Conservation (phyloP, 768 basidiomycete species). For the Trichaptum fuscoviolaceum region DNA sequence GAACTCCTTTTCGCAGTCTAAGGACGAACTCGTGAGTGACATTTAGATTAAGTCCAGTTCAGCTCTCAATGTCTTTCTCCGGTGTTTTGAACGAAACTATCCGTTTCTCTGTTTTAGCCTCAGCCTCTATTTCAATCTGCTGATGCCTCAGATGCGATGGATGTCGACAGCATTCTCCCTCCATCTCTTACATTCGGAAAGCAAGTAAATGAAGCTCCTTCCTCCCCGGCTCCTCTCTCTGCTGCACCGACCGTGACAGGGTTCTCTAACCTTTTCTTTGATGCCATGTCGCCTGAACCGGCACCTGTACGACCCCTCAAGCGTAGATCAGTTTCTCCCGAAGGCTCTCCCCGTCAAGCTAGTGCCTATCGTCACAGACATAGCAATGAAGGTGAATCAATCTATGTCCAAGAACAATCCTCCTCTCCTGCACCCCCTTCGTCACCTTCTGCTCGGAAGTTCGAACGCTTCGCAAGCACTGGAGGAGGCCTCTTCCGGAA, state of each 20-base stretch:
- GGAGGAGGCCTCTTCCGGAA: conserved; percentile 25
- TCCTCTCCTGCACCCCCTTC: conserved; percentile 45
- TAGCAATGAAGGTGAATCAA: conserved; percentile 32
- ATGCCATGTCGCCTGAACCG: conserved; percentile 41
- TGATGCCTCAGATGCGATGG: conserved; percentile 50
- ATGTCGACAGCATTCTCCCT: conserved; percentile 51
- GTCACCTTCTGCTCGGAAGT: conserved; percentile 43
- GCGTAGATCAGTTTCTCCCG: conserved; percentile 28
- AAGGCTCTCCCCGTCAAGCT: conserved; percentile 8
- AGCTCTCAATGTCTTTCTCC: not conserved
- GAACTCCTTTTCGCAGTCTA: conserved; percentile 21
- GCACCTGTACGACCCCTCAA: conserved; percentile 21
- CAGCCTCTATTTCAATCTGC: not conserved
- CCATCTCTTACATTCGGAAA: conserved; percentile 33
- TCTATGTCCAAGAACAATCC: conserved; percentile 38
- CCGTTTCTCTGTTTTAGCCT: not conserved
- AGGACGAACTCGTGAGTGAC: conserved; percentile 14
- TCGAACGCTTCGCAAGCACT: conserved; percentile 35
- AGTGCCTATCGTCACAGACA: conserved; percentile 12
- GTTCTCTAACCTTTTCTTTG: conserved; percentile 61
- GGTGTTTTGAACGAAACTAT: not conserved
- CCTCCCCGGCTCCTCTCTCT: conserved; percentile 36
- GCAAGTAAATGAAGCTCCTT: conserved; percentile 4
- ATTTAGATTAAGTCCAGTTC: not conserved
- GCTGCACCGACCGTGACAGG: conserved; percentile 46